phyloP scores from a whole-genome alignment of 2,329 filamentous ascomycete genomes.

The Penicillium paneum region DNA sequence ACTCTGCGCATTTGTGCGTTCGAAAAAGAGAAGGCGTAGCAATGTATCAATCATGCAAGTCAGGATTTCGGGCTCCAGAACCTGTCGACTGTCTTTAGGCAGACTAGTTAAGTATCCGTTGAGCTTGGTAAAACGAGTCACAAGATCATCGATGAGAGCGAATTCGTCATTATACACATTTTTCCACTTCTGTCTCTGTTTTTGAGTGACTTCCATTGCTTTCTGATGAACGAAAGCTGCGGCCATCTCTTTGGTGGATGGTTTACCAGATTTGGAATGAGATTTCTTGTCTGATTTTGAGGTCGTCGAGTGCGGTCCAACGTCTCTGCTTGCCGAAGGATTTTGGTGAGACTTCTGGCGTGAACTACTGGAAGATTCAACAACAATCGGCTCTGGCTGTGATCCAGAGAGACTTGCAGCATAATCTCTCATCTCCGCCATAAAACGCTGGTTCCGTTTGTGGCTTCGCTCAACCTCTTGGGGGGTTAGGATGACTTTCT shows the following conservation, averaged over 20 bases:
- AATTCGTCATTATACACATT: constrained; percentile 3
- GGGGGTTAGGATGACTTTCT: constrained; percentile 14
- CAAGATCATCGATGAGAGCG: background rate
- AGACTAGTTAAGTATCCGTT: constrained; percentile 49
- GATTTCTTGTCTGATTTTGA: background rate
- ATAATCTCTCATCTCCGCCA: constrained; percentile 66
- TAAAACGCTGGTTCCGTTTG: constrained; percentile 59
- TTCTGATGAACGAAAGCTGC: constrained; percentile 3
- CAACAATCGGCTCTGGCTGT: constrained; percentile 6
- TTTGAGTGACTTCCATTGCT: constrained; percentile 3
- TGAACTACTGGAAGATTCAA: background rate
- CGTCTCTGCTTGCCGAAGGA: background rate
- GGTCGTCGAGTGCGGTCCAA: background rate
- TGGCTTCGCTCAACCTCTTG: constrained; percentile 20
- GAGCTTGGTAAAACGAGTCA: constrained; percentile 48
- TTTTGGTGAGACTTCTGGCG: background rate
- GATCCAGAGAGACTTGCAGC: constrained; percentile 62
- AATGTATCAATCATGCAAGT: constrained; percentile 28
- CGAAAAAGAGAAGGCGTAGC: constrained; percentile 12
- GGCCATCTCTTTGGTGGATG: constrained; percentile 1
- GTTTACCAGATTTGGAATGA: background rate
- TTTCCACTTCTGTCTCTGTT: constrained; percentile 8
- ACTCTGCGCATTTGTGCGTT: constrained; percentile 12
- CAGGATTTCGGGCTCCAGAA: constrained; percentile 46
- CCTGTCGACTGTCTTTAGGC: constrained; percentile 34